Conservation (phyloP, 495 filamentous ascomycete genomes). For the Tetracladium setigerum region DNA sequence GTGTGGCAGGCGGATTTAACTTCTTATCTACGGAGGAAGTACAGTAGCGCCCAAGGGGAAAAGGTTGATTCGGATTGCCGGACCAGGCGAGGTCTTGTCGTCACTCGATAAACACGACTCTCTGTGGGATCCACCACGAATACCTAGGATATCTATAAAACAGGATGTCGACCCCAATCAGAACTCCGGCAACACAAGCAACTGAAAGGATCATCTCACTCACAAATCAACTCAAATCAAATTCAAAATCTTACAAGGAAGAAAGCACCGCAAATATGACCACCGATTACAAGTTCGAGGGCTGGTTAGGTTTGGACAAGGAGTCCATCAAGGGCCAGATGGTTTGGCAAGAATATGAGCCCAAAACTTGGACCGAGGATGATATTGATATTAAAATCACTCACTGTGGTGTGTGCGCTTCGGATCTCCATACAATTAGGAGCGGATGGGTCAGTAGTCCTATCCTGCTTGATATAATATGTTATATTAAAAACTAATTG, state of each 20-base stretch:
- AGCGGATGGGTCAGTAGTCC: slow-evolving; percentile 51
- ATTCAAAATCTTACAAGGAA: slow-evolving; percentile 11
- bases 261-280: slow-evolving; percentile 15
- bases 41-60: background rate
- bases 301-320: slow-evolving; percentile 68
- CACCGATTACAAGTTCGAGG: slow-evolving; percentile 49
- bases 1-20: no score
- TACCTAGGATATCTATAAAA: background rate
- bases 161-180: slow-evolving; percentile 12
- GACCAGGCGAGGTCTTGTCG: no score
- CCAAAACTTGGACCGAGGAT: slow-evolving; percentile 70
- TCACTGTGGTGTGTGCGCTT: slow-evolving; percentile 81
- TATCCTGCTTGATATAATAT: background rate
- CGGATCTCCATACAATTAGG: slow-evolving; percentile 67
- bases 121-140: background rate
- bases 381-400: slow-evolving; percentile 74
- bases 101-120: no score
- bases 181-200: slow-evolving; percentile 7
- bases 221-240: slow-evolving; percentile 16
- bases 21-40: background rate
- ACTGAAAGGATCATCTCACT: slow-evolving; percentile 16
- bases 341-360: slow-evolving; percentile 61
- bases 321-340: slow-evolving; percentile 60
- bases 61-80: background rate
- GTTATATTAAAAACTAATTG: background rate